Percentiles rank a stretch among this genome's conserved stretches.
Conservation (phyloP, 768 basidiomycete genomes). For the Lactarius hengduanensis region DNA sequence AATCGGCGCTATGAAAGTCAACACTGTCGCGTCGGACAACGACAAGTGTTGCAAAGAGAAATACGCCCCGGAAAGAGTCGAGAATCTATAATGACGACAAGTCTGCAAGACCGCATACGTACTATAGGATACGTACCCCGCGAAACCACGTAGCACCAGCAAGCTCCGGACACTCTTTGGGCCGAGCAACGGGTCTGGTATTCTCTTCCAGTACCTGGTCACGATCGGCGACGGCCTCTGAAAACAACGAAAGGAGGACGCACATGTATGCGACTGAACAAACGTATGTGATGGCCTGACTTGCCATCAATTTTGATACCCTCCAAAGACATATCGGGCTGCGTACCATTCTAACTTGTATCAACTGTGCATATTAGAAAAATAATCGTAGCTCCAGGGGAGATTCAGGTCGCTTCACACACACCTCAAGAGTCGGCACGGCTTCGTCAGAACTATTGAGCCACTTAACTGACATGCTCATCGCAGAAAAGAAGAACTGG, state of each 20-base stretch:
- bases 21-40: conserved; percentile 72
- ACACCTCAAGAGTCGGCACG: conserved; percentile 5
- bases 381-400: not conserved
- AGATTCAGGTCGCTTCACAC: not conserved
- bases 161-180: conserved; percentile 65
- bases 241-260: not conserved
- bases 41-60: conserved; percentile 73
- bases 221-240: not conserved
- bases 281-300: conserved; percentile 50
- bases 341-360: conserved; percentile 58
- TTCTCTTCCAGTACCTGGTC: conserved; percentile 39
- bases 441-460: not conserved
- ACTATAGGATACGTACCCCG: conserved; percentile 40
- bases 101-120: not conserved
- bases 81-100: conserved; percentile 48
- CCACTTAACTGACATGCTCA: not conserved
- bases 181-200: conserved; percentile 62
- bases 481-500: not conserved
- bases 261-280: conserved; percentile 53
- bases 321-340: not conserved
- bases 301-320: not conserved
- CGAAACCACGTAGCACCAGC: conserved; percentile 56
- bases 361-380: conserved; percentile 39
- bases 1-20: conserved; percentile 74
- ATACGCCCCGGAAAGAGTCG: conserved; percentile 65